Percentiles rank a stretch among this genome's conserved stretches.
Evolutionary conservation across 2,329 filamentous ascomycete genomes (phyloP).

Genomic region (Trichoderma citrinoviride): DNA sequence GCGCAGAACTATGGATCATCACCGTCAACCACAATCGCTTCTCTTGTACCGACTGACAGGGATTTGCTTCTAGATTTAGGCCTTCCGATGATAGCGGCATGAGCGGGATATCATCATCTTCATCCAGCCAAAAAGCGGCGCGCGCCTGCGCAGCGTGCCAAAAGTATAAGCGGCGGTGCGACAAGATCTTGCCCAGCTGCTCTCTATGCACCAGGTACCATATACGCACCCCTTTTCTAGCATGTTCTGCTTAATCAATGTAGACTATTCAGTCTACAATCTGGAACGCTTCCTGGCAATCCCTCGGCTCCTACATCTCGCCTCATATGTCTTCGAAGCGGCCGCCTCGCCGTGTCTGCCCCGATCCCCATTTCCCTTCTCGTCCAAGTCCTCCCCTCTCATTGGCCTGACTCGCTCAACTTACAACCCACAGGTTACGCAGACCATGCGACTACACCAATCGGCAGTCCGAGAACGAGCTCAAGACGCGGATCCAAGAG

Average conservation of each 20-base stretch:
- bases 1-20: background rate
- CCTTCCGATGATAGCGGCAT: background rate
- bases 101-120: background rate
- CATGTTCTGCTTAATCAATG: background rate
- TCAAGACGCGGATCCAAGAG: slow-evolving; percentile 20
- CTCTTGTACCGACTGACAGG: background rate
- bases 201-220: slow-evolving; percentile 21
- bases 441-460: slow-evolving; percentile 18
- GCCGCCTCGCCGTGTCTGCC: background rate
- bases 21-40: background rate
- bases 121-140: slow-evolving; percentile 2
- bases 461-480: slow-evolving; percentile 8
- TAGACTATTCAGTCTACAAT: background rate
- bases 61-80: background rate
- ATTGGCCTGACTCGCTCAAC: background rate
- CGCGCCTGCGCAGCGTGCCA: slow-evolving; percentile 23
- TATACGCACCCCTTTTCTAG: background rate
- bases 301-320: background rate
- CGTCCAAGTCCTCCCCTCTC: background rate
- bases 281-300: background rate
- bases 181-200: slow-evolving; percentile 21
- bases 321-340: background rate
- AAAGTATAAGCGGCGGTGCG: slow-evolving; percentile 24
- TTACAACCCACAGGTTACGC: slow-evolving; percentile 6
- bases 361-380: background rate